A percentile compares a stretch with the other conserved stretches of the same genome.
phyloP scores from a whole-genome alignment of 75 land plant species.

The Pinus tabuliformis region DNA sequence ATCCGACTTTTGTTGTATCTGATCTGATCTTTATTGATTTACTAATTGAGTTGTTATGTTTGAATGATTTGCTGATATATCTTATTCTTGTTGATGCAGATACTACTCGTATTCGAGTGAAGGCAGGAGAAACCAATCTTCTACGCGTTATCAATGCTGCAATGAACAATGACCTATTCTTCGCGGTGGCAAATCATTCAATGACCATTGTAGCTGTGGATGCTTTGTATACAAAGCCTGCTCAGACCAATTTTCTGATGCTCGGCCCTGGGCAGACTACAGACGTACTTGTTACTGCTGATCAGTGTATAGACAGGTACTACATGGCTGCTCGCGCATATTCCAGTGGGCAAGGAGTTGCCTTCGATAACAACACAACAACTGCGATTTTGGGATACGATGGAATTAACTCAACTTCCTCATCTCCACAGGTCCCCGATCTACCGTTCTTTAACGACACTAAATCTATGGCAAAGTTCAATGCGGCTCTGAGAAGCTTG shows the following conservation, averaged over 20 bases:
- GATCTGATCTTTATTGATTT: no score
- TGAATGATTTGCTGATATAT: not conserved
- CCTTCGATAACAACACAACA: slow-evolving; percentile 37
- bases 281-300: slow-evolving; percentile 51
- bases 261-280: slow-evolving; percentile 67
- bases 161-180: slow-evolving; percentile 55
- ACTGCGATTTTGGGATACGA: slow-evolving; percentile 40
- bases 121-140: slow-evolving; percentile 55
- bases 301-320: slow-evolving; percentile 28
- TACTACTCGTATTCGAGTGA: slow-evolving; percentile 31
- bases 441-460: slow-evolving; percentile 45
- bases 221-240: slow-evolving; percentile 50
- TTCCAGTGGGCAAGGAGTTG: not conserved
- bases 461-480: not conserved
- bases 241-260: slow-evolving; percentile 30
- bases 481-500: not conserved
- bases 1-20: not conserved
- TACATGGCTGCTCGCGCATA: slow-evolving; percentile 54
- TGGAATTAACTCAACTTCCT: not conserved
- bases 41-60: not conserved
- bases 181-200: slow-evolving; percentile 53
- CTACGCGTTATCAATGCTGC: slow-evolving; percentile 71
- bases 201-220: slow-evolving; percentile 65
- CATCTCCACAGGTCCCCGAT: slow-evolving; percentile 26
- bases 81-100: slow-evolving; percentile 8